Base-by-base conservation (phyloP, 2,329 filamentous ascomycete genomes). In the Xylaria sp. region DNA sequence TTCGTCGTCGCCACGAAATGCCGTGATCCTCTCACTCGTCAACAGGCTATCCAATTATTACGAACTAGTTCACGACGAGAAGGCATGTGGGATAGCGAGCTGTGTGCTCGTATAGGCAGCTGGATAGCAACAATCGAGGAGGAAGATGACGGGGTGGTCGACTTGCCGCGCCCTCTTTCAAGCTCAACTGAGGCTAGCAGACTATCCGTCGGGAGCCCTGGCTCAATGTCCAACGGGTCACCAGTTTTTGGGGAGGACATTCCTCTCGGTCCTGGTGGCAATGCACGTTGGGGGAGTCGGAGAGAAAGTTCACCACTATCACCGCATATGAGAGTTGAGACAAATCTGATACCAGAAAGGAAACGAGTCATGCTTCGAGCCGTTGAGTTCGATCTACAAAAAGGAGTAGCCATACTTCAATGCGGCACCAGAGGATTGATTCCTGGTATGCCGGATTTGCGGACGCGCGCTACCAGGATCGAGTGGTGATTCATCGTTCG, bases 1-100 rank as follows among this genome's bases (percentile, higher is more conserved):
- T 91, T 88, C 71, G 84, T 91, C 5, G 86, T 89, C n/a, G 89
- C 87, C 6, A 90, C 87, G 6, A 91, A 90, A 75, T 92, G 89
- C 74, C 85, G 89, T 12, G 85, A 91, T 68, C 84, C 85, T 0
- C 72, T 80, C 1, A 82, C 87, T 40, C 85, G 90, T 23, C 82
- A 88, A 21, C 85, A 87, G 70, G 90, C 90, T 8, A 88, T 92
- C 50, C 83, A 87, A 75, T 78, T 92, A 44, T 79, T 92, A 64
- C 82, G 84, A 60, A 87, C 84, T 72, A 89, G 86, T 74, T 85
- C 88, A 8, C 83, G 89, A 54, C 82, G 89, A 58, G 90, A 92
- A 78, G 90, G 88, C 25, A 89, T 92, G 84, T 92, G 90, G 90
- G 90, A 92, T 73, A 90, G 86, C 73, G 84, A 87, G 71, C 81